Conservation (phyloP, 2,329 filamentous ascomycete species). For the Pseudogymnoascus sp. region DNA sequence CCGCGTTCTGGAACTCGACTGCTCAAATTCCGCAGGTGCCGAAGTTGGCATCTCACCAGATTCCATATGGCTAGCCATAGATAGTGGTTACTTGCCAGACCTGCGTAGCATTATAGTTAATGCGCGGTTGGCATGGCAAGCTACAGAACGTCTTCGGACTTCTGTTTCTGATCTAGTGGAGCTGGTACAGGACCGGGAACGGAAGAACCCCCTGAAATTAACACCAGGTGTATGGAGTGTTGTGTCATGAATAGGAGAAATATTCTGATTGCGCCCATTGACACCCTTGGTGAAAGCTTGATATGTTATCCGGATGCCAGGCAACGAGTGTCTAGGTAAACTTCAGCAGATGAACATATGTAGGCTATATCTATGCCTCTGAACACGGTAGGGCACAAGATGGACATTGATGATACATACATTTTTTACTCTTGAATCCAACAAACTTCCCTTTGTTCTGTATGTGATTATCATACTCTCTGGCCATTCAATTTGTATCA, state of each 20-base stretch:
- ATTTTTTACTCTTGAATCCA: neutral
- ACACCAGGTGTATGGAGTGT: slow-evolving; percentile 19
- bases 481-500: neutral
- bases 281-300: neutral
- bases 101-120: slow-evolving; percentile 26
- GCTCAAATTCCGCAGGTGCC: slow-evolving; percentile 20
- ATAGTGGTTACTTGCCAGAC: slow-evolving; percentile 20
- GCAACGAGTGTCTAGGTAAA: neutral
- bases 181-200: slow-evolving; percentile 23
- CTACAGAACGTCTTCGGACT: slow-evolving; percentile 17
- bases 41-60: slow-evolving; percentile 20
- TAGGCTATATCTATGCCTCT: neutral
- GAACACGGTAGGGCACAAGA: neutral
- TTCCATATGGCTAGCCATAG: slow-evolving; percentile 23
- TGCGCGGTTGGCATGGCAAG: slow-evolving; percentile 24
- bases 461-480: neutral
- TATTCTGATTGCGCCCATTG: neutral
- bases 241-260: slow-evolving; percentile 5
- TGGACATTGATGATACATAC: neutral
- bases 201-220: slow-evolving; percentile 21
- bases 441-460: neutral
- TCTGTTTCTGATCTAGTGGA: slow-evolving; percentile 23
- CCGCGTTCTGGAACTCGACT: slow-evolving; percentile 27
- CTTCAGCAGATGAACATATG: neutral
- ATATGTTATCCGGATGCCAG: neutral